phyloP scores from a whole-genome alignment of 768 basidiomycete species.

The Lactifluus subvellereus region DNA sequence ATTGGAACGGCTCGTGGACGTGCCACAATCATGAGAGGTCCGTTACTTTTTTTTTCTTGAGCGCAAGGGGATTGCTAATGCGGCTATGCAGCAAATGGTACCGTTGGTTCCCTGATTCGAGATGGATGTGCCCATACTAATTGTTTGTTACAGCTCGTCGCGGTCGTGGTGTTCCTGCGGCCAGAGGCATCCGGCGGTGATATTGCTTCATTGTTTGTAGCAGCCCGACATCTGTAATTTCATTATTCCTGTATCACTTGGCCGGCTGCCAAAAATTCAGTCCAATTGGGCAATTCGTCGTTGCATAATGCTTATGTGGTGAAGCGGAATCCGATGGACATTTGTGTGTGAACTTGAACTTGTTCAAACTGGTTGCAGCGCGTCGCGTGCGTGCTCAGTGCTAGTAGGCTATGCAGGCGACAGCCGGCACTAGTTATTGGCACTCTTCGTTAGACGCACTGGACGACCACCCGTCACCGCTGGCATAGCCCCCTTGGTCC shows the following conservation, averaged over 20 bases:
- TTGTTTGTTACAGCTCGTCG: slow-evolving; percentile 58
- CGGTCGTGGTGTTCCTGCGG: slow-evolving; percentile 73
- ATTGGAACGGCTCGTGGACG: slow-evolving; percentile 98
- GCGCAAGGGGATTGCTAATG: slow-evolving; percentile 16
- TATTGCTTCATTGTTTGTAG: slow-evolving; percentile 11
- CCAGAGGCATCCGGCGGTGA: slow-evolving; percentile 80
- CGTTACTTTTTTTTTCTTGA: slow-evolving; percentile 31
- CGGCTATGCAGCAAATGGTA: slow-evolving; percentile 64
- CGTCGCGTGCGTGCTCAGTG: not conserved
- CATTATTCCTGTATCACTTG: slow-evolving; percentile 16
- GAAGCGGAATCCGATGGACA: too few species aligned
- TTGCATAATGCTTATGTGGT: not conserved
- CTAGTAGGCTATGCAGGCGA: too few species aligned
- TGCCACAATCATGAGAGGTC: slow-evolving; percentile 97
- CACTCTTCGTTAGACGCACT: too few species aligned
- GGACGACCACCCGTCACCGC: too few species aligned
- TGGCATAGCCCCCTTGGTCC: too few species aligned
- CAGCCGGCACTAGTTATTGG: too few species aligned
- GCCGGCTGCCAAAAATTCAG: slow-evolving; percentile 2
- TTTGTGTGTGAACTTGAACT: not conserved
- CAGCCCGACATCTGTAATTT: slow-evolving; percentile 18
- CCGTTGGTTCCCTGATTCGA: not conserved
- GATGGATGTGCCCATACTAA: slow-evolving; percentile 11
- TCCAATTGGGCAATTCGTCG: not conserved
- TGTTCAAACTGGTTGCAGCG: not conserved